Base-by-base conservation (phyloP, 2,329 filamentous ascomycete species). In the Penicillium sp. region DNA sequence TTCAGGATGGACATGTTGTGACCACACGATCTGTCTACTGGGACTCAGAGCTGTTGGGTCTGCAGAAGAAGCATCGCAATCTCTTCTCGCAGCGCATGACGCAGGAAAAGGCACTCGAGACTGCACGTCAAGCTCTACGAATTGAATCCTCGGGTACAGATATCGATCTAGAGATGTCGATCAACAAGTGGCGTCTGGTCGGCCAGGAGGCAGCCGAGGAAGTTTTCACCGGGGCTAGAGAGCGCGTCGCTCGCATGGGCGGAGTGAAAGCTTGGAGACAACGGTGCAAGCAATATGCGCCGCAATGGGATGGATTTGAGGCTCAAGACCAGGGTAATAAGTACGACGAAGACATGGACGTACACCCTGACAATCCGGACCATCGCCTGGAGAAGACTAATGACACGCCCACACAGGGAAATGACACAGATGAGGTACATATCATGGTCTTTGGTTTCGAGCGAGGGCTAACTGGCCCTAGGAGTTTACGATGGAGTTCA, bases 401-500 rank as follows among this genome's bases (percentile, higher is more conserved):
- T 65, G 42, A 72, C 71, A 2, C 75, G 50, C 63, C 64, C 28
- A 61, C 54, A 16, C 62, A 63, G 12, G 52, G 58, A 43, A 60
- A 65, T 13, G 70, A 68, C 23, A 63, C 61, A 29, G 69, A 71
- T 2, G 70, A 39, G 36, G 36, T 21, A 18, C 24, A 13, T 18
- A 5, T 5, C 3, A 7, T 10, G 18, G 10, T 16, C 36, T 39
- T 13, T 39, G 36, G 10, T 39, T 4, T 39, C 12, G 4, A 21
- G 10, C 34, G 10, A 36, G 2, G 15, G 9, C 48, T 51, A 43
- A 51, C 13, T 9, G 6, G 9, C 10, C 26, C 3, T 8, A 85
- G 83, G 80, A 79, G 12, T 87, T 88, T 62, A 87, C 84, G 12
- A 86, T 89, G 80, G 83, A 81, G 44, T 83, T 83, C 79, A 88